Base-by-base conservation (phyloP, 106 monocot species). In the Dioscorea dumetorum region DNA sequence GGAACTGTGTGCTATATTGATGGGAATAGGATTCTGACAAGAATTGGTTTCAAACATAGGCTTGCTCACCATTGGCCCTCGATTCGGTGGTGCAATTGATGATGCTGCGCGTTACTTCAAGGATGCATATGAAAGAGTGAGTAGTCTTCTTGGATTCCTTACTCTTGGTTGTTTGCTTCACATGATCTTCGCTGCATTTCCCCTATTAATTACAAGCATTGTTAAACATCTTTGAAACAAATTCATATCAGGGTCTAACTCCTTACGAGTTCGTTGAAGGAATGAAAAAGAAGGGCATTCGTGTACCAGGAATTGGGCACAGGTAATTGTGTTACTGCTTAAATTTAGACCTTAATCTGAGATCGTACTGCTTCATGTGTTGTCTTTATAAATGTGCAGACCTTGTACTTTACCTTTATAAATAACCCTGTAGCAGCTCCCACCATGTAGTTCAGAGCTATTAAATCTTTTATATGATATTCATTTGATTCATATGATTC, bases 81-180 rank as follows among this genome's bases (percentile, higher is more conserved):
- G 97, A 75, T 97, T 97, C 75, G 97, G 97, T 77, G 97, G 97
- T 70, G 97, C 97, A 70, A 97, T 97, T 84, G 97, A 97, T 75
- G 97, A 97, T 83, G 97, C 91, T 64, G 97, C 97, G 51, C 80
- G 97, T 56, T 97, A 92, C 70, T 97, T 97, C 61, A 97, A 97
- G 64, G 97, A 97, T 80, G 97, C 97, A 13, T 72, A 75, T 83
- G 97, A 97, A 52, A 81, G 82, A 72, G 97, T 95, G 41, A 81
- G 77, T 67, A 67, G 49, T 8, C 33, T 60, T 64, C 11, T n/a
- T 19, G 48, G 19, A 16, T 54, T 4, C 15, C 54, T 54, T 19
- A 5, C 0, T 54, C 0, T 54, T 54, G 54, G 54, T 54, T 28
- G 3, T 28, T 19, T 54, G 4, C n/a, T 10, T 22, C 24, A 41